Conservation (phyloP, 2,329 filamentous ascomycete genomes). For the Fusarium tuaranense region DNA sequence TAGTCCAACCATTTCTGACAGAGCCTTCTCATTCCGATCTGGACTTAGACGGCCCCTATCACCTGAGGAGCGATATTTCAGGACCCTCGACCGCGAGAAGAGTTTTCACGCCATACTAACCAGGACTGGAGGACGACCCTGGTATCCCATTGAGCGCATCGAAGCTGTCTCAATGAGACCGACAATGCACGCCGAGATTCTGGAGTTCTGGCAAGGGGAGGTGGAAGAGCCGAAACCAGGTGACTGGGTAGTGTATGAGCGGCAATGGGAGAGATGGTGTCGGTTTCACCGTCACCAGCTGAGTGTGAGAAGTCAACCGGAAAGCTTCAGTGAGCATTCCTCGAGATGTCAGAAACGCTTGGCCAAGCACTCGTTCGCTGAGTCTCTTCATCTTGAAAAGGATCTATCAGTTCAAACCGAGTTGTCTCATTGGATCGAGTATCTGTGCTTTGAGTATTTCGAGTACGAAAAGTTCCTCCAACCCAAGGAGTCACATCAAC, state of each 20-base stretch:
- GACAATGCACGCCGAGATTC: conserved; percentile 9
- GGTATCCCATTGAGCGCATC: conserved; percentile 30
- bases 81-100: conserved; percentile 24
- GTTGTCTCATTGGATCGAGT: conserved; percentile 55
- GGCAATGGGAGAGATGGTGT: conserved; percentile 34
- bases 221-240: not conserved
- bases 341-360: conserved; percentile 17
- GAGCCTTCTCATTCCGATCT: not conserved
- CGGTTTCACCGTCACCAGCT: conserved; percentile 34
- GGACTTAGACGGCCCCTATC: not conserved
- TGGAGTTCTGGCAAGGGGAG: conserved; percentile 34
- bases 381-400: conserved; percentile 30
- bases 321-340: conserved; percentile 17
- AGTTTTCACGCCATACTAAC: conserved; percentile 17
- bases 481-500: conserved; percentile 26
- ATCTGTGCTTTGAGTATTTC: conserved; percentile 45
- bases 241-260: conserved; percentile 33
- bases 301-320: conserved; percentile 20
- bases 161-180: conserved; percentile 22
- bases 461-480: conserved; percentile 21
- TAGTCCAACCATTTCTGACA: conserved; percentile 10
- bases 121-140: conserved; percentile 36
- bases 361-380: conserved; percentile 13
- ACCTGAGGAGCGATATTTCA: conserved; percentile 11
- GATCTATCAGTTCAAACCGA: conserved; percentile 47